phyloP scores from a whole-genome alignment of 805 yeast genomes.

The Saccharomycopsis guyanensis region DNA sequence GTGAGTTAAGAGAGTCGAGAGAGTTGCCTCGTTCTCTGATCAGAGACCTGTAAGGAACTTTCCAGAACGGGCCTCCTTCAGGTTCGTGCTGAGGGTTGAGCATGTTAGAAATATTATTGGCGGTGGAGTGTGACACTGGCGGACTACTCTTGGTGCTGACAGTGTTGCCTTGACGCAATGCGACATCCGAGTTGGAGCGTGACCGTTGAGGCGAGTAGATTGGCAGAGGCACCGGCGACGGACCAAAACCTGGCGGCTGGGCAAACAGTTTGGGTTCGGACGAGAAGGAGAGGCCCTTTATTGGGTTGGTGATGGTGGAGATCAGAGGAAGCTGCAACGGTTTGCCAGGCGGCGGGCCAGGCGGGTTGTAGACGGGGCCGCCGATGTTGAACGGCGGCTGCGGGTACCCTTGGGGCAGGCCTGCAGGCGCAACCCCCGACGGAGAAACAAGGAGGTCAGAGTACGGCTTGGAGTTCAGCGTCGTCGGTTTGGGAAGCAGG shows the following conservation, averaged over 20 bases:
- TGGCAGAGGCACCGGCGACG: background rate
- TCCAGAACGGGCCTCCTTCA: slow-evolving; percentile 47
- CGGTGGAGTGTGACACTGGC: too few relatives aligned
- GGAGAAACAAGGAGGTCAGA: background rate
- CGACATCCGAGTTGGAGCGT: slow-evolving; percentile 2
- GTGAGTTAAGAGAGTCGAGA: slow-evolving; percentile 43
- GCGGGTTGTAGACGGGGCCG: background rate
- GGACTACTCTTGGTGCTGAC: too few relatives aligned
- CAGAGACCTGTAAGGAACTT: slow-evolving; percentile 55
- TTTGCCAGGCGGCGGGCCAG: background rate
- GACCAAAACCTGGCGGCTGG: background rate
- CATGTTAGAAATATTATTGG: background rate
- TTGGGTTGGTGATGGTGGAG: background rate
- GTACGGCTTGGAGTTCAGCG: background rate
- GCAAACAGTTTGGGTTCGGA: too few relatives aligned
- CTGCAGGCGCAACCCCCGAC: background rate
- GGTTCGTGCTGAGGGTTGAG: slow-evolving; percentile 1
- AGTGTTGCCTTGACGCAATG: background rate
- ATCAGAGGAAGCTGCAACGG: background rate
- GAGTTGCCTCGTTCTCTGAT: slow-evolving; percentile 35
- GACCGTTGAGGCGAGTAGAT: background rate
- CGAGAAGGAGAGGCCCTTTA: background rate
- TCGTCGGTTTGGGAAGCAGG: background rate
- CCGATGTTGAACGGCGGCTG: background rate
- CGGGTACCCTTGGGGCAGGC: background rate